A percentile compares a stretch with the other conserved stretches of the same genome.
phyloP scores from a whole-genome alignment of 2,329 filamentous ascomycete species.

The Monilinia laxa region DNA sequence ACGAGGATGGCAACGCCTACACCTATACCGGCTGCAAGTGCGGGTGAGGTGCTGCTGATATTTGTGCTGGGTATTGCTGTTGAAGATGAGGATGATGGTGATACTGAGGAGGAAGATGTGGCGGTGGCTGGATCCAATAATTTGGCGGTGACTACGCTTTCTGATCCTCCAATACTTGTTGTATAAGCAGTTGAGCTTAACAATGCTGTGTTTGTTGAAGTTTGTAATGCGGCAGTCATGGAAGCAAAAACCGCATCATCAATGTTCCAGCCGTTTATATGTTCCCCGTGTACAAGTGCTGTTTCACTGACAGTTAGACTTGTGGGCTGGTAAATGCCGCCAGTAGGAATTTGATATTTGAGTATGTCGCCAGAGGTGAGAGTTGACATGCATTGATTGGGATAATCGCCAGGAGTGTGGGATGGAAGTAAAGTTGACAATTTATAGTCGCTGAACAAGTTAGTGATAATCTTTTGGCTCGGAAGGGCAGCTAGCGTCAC shows the following conservation, averaged over 20 bases:
- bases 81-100: background rate
- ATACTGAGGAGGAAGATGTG: background rate
- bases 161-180: background rate
- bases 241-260: conserved; percentile 9
- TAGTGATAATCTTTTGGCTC: background rate
- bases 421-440: background rate
- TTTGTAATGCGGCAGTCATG: background rate
- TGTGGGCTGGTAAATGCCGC: conserved; percentile 17
- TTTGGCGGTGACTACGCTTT: background rate
- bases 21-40: background rate
- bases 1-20: background rate
- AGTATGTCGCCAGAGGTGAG: conserved; percentile 16
- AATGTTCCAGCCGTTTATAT: conserved; percentile 22
- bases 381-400: conserved; percentile 17
- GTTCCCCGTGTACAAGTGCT: conserved; percentile 14
- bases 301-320: conserved; percentile 10
- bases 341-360: conserved; percentile 13
- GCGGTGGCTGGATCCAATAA: background rate
- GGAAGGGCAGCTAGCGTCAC: background rate
- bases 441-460: conserved; percentile 9
- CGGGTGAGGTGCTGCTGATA: background rate
- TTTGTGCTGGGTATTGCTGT: background rate
- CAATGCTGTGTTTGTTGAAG: background rate
- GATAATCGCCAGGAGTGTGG: conserved; percentile 1
- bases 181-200: background rate